phyloP scores from a whole-genome alignment of 2,329 filamentous ascomycete genomes.

The Ustilaginoidea virens region DNA sequence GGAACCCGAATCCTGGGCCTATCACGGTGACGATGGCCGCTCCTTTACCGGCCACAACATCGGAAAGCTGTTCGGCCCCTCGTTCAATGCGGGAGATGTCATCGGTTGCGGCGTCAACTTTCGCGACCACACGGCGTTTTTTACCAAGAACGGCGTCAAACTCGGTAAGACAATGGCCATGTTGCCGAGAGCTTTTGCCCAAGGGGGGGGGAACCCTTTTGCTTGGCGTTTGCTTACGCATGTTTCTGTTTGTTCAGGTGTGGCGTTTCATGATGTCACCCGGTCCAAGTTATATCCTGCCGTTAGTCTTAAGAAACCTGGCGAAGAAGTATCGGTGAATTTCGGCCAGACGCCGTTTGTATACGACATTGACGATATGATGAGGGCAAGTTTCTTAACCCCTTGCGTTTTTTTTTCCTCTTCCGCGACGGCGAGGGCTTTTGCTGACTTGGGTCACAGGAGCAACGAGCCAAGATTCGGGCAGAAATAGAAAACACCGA shows the following conservation, averaged over 20 bases:
- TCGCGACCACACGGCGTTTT: constrained; percentile 47
- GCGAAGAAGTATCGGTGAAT: constrained; percentile 47
- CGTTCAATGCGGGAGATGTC: constrained; percentile 39
- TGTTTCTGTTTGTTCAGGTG: constrained; percentile 31
- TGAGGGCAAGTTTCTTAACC: constrained; percentile 41
- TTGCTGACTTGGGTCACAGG: constrained; percentile 21
- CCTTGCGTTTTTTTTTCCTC: too few species aligned
- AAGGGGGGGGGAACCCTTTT: too few species aligned
- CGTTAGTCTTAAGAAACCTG: constrained; percentile 48
- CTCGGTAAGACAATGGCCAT: constrained; percentile 26
- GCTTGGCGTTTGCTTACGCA: background rate
- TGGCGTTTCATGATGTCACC: constrained; percentile 52
- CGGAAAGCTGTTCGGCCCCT: constrained; percentile 41
- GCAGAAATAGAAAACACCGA: constrained; percentile 42
- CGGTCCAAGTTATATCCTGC: constrained; percentile 49
- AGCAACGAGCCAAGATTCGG: constrained; percentile 43
- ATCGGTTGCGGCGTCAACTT: constrained; percentile 56
- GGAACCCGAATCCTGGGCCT: constrained; percentile 54
- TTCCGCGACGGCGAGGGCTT: background rate
- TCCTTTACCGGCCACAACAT: constrained; percentile 40
- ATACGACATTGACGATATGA: constrained; percentile 80
- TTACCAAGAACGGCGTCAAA: constrained; percentile 47
- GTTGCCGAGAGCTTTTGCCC: too few species aligned
- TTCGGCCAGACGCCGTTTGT: constrained; percentile 65
- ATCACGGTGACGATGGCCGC: constrained; percentile 53